Percentiles rank a stretch among this genome's conserved stretches.
Evolutionary conservation across 2,329 filamentous ascomycete genomes (phyloP).

Genomic region (Fusarium setosum): DNA sequence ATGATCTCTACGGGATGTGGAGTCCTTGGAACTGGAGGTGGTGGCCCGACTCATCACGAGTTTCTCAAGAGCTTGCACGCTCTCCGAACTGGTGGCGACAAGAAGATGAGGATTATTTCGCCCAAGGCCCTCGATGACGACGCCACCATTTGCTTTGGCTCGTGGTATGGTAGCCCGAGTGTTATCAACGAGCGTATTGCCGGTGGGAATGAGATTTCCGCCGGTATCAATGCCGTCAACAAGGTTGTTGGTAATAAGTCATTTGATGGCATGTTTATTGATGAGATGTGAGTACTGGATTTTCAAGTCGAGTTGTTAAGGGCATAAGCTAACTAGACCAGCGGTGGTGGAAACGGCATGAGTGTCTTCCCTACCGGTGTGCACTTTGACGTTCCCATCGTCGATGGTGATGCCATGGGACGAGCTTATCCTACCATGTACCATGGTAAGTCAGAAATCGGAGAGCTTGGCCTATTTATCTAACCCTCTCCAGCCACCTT

Average conservation of each 20-base stretch:
- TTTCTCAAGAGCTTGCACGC: conserved; percentile 56
- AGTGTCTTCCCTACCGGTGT: conserved; percentile 47
- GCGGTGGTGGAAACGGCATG: conserved; percentile 54
- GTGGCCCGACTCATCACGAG: conserved; percentile 53
- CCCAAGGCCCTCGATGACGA: conserved; percentile 51
- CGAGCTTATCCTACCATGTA: conserved; percentile 53
- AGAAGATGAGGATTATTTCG: conserved; percentile 55
- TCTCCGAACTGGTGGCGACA: conserved; percentile 46
- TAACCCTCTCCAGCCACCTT: conserved; percentile 44
- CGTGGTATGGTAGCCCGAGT: conserved; percentile 58
- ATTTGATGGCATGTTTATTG: conserved; percentile 49
- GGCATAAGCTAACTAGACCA: conserved; percentile 20
- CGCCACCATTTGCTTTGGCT: conserved; percentile 54
- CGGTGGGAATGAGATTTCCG: conserved; percentile 50
- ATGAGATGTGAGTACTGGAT: conserved; percentile 54
- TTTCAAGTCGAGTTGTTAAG: fast-evolving
- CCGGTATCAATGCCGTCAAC: conserved; percentile 50
- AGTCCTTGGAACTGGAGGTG: conserved; percentile 52
- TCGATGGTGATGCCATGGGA: conserved; percentile 54
- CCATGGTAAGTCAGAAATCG: conserved; percentile 42
- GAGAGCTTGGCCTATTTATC: no score
- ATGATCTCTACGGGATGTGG: conserved; percentile 50
- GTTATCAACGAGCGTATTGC: conserved; percentile 53
- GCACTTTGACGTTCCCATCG: conserved; percentile 50
- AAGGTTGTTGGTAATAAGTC: conserved; percentile 46